These are phyloP conservation scores for Fusarium staphyleae DNA, from an alignment of 2,329 filamentous ascomycete species.

Conservation along the genomic window DNA sequence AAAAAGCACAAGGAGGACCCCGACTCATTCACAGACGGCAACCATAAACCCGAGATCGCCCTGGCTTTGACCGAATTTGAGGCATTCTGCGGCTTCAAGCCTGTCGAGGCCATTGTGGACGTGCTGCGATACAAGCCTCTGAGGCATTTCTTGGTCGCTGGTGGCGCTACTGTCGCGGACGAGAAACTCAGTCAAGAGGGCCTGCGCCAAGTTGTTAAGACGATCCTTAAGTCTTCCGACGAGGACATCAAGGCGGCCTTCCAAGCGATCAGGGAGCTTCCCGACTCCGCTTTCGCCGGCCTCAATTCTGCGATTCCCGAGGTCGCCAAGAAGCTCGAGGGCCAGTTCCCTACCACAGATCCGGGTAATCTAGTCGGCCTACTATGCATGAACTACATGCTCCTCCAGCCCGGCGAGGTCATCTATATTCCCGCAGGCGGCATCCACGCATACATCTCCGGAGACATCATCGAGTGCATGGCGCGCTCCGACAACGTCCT, in stretches of 20 bases:
- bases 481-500: conserved; percentile 77
- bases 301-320: conserved; percentile 65
- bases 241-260: conserved; percentile 40
- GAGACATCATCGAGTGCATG: conserved; percentile 83
- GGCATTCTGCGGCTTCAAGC: conserved; percentile 78
- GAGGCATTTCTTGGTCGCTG: conserved; percentile 30
- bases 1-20: conserved; percentile 71
- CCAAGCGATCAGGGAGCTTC: conserved; percentile 44
- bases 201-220: conserved; percentile 61
- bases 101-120: conserved; percentile 63
- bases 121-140: conserved; percentile 59
- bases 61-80: conserved; percentile 75
- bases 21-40: conserved; percentile 71
- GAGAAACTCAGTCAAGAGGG: conserved; percentile 56
- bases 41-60: conserved; percentile 84
- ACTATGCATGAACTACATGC: conserved; percentile 77
- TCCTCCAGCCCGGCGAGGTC: conserved; percentile 69
- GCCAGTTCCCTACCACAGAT: conserved; percentile 69
- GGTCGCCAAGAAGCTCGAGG: conserved; percentile 68
- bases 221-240: conserved; percentile 60
- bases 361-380: conserved; percentile 73
- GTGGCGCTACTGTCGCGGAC: conserved; percentile 22
- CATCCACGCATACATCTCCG: conserved; percentile 75
- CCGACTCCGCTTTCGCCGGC: conserved; percentile 54
- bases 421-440: conserved; percentile 77